Evolutionary conservation across 1,284 basidiomycete species (phyloP).

Genomic region (Marasmius sp.): DNA sequence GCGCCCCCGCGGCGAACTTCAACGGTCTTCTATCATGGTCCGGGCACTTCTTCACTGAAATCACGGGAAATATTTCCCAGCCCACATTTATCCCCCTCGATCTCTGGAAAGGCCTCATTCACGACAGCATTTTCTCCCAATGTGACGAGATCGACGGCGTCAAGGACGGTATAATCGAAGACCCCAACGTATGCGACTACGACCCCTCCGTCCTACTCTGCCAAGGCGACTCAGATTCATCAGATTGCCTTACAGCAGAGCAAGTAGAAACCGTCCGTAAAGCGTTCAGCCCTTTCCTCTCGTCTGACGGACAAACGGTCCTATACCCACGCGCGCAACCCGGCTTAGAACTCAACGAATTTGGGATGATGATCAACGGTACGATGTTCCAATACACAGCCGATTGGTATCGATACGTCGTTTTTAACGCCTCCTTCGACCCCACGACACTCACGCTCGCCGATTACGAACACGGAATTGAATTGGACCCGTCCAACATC

Average conservation of each 20-base stretch:
- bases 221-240: slow-evolving; percentile 17
- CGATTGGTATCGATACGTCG: slow-evolving; percentile 16
- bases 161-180: slow-evolving; percentile 31
- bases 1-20: slow-evolving; percentile 13
- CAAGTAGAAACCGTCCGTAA: slow-evolving; percentile 32
- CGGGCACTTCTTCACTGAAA: slow-evolving; percentile 1
- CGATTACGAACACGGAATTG: slow-evolving; percentile 1
- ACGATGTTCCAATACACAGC: slow-evolving; percentile 5
- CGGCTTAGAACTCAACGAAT: slow-evolving; percentile 5
- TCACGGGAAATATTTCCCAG: not conserved
- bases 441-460: slow-evolving; percentile 4
- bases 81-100: slow-evolving; percentile 10
- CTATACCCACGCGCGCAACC: slow-evolving; percentile 26
- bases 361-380: slow-evolving; percentile 7
- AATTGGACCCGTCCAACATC: slow-evolving; percentile 16
- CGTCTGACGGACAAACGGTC: slow-evolving; percentile 25
- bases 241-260: slow-evolving; percentile 28
- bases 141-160: slow-evolving; percentile 33
- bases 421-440: slow-evolving; percentile 12
- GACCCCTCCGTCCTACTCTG: slow-evolving; percentile 29
- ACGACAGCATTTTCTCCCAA: slow-evolving; percentile 16
- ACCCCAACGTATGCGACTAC: slow-evolving; percentile 33
- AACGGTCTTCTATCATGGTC: slow-evolving; percentile 10
- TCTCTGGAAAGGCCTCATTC: slow-evolving; percentile 9
- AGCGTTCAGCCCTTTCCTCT: slow-evolving; percentile 30